Evolutionary conservation across 345 rosid species (phyloP), one percentile per base, ranked within the genome.

Genomic region (Bruguiera sexangula): DNA sequence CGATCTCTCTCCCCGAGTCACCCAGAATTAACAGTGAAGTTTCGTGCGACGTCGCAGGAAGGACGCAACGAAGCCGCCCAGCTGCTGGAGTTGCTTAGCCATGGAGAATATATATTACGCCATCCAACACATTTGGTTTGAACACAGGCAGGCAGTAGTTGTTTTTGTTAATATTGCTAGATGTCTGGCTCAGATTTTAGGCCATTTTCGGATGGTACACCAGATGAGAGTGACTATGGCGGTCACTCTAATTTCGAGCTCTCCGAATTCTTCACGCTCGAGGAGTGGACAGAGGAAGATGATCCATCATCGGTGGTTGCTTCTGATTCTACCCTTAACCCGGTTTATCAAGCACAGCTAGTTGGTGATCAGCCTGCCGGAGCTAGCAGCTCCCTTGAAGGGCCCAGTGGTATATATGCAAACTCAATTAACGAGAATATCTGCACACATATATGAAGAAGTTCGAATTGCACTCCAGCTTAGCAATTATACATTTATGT

Each of bases 211-310:
- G 48, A 11, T 39, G 10, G 48, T 2, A 39, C 48, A 13, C 50
- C 50, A 13, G 19, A 5, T 4, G 82, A 80, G 53, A 73, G 75
- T 72, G 83, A 78, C 62, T 72, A 53, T 67, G 75, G 50, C 5
- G 77, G 76, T 6, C 71, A 51, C 29, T 19, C 86, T 27, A 75
- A 69, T 54, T 86, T 91, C 43, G 90, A 90, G 69, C 53, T 85
- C 22, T 73, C 86, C 1, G 97, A 88, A 18, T 82, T 81, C 62
- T 67, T 81, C 11, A 70, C 62, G 61, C 71, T 86, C 26, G 89
- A 85, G 51, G 88, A 79, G 60, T 91, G 91, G 95, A 26, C 70
- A 16, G 83, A 86, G 39, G 68, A 58, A 26, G 84, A 80, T 11
- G 85, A 81, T 52, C 85, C 81, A 34, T 65, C 79, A 3, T 68